Evolutionary conservation across 306 rosid species (phyloP), one percentile per base, ranked within the genome.

Genomic region (Mimosa bimucronata): DNA sequence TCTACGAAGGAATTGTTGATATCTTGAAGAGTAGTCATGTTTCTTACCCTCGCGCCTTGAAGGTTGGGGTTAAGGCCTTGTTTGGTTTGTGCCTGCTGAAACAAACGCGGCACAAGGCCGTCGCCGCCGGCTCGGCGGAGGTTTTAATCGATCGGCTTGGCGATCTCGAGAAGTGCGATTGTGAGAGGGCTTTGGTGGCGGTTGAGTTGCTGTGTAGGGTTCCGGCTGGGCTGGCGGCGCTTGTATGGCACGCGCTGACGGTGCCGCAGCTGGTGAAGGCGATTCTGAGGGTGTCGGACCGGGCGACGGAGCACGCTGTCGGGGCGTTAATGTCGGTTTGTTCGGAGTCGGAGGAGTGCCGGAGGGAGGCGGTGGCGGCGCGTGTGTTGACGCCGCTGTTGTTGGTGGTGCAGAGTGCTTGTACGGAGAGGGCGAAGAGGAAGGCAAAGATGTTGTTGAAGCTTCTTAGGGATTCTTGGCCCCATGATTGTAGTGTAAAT

Each of bases 401-500:
- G 18, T 85, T 92, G 61, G 72, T 95, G 57, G 92, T 95, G 11
- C 98, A 95, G 76, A 95, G 98, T 60, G 98, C 90, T 60, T 95
- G 98, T 79, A 91, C 97, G 46, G 97, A 88, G 74, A 78, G 98
- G 76, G 97, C 91, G 3, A 95, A 95, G 90, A 84, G 98, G 79
- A 95, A 95, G 88, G 97, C 98, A 53, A 90, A 92, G 76, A 67
- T 89, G 79, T 61, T 94, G 88, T 88, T 94, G 74, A 94, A 94
- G 94, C 97, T 91, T 82, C 97, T 94, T 81, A 88, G 97, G 88
- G 97, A 94, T 87, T 92, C 97, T 87, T 94, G 98, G 98, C 97
- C 98, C 8, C 88, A 85, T 66, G 89, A 92, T 75, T 91, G 91
- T 75, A 90, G 92, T 28, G 66, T 89, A 45, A 89, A 89, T 80